A percentile compares a stretch with the other conserved stretches of the same genome.
These are phyloP conservation scores for Royoungia palumana DNA, from an alignment of 768 basidiomycete genomes.

Conservation along the genomic window DNA sequence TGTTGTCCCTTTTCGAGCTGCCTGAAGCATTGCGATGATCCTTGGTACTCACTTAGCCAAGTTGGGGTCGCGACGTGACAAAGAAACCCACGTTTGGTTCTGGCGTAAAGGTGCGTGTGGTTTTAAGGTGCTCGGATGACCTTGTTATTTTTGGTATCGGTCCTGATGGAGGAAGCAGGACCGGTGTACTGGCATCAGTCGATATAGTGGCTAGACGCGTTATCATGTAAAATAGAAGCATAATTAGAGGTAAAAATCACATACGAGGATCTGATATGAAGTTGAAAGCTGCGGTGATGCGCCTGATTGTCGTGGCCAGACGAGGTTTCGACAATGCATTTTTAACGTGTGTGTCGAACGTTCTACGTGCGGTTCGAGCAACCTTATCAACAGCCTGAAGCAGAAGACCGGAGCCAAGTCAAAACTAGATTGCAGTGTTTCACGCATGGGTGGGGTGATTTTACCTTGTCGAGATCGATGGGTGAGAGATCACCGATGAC, in stretches of 20 bases:
- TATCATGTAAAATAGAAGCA: conserved; percentile 11
- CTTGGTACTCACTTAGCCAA: conserved; percentile 16
- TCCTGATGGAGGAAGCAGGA: conserved; percentile 32
- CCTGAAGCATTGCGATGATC: conserved; percentile 4
- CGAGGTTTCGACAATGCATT: conserved; percentile 69
- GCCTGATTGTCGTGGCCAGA: conserved; percentile 60
- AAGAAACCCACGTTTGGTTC: conserved; percentile 21
- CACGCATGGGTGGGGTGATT: not conserved
- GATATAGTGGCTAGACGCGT: conserved; percentile 46
- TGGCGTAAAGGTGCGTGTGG: conserved; percentile 4
- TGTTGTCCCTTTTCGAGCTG: conserved; percentile 4
- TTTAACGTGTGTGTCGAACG: conserved; percentile 67
- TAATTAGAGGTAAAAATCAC: conserved; percentile 29
- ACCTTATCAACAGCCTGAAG: conserved; percentile 64
- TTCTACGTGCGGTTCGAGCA: conserved; percentile 65
- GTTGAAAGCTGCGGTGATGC: conserved; percentile 71
- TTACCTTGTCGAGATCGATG: conserved; percentile 65
- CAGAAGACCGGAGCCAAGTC: conserved; percentile 1
- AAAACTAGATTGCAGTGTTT: conserved; percentile 3
- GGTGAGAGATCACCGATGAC: conserved; percentile 53
- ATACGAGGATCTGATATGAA: conserved; percentile 62
- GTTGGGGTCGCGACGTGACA: conserved; percentile 1
- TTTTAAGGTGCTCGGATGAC: conserved; percentile 3
- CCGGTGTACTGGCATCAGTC: conserved; percentile 44
- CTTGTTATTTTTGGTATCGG: conserved; percentile 14